Base-by-base conservation (phyloP, 345 rosid genomes). In the Fremontodendron californicum region DNA sequence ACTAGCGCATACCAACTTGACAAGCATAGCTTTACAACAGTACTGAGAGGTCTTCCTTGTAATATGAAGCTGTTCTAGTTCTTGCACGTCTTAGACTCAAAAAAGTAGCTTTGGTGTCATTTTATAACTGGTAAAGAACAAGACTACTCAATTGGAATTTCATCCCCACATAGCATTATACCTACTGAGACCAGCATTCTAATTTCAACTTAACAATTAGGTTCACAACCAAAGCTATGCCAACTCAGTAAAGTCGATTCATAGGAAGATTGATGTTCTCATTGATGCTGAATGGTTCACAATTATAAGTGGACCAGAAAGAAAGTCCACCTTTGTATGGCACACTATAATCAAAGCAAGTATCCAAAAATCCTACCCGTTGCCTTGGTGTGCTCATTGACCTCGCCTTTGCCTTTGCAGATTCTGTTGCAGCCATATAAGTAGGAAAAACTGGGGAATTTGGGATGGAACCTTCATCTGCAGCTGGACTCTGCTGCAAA, bases 341-440 rank as follows among this genome's bases (percentile, higher is more conserved):
- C 66, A 80, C 63, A 37, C 64, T 73, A 3, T 82, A 75, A 60
- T 90, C 89, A 25, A 80, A 81, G 80, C 73, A 84, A 60, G 84
- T 40, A 62, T 90, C 89, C 40, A 77, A 79, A 60, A 75, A 35
- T 37, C 85, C 87, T 40, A 80, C 77, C 8, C 90, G 85, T 78
- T 91, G 97, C 83, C 81, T 91, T 3, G 93, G 96, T 10, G 90
- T 88, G 88, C 98, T 94, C 79, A 85, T 75, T 15, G 97, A 94
- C 85, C 97, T 89, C 49, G 84, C 76, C 85, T 88, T 94, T 15
- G 91, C 91, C 82, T 77, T 92, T 65, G 95, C 84, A 25, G 94
- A 87, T 78, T 91, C 84, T 29, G 93, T 94, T 62, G 88, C 81
- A 0, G 85, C 89, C 93, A 88, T 90, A 78, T 89, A 92, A 19